A percentile compares a stretch with the other conserved stretches of the same genome.
phyloP scores from a whole-genome alignment of 805 yeast species.

The Myxozyma lipomycoides region DNA sequence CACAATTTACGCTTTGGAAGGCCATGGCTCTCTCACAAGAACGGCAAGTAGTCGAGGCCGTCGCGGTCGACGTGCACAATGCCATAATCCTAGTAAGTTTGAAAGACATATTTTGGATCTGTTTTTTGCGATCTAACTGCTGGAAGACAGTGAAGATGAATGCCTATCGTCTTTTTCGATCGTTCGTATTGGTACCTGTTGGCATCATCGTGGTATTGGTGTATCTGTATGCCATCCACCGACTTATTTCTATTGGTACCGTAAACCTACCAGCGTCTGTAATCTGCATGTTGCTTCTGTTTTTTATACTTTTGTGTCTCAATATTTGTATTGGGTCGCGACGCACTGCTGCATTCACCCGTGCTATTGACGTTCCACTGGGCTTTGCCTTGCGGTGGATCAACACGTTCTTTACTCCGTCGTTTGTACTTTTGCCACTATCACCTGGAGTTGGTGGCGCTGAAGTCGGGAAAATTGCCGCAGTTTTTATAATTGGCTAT shows the following conservation, averaged over 20 bases:
- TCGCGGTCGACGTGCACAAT: neutral
- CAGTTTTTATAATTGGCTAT: conserved; percentile 66
- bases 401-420: conserved; percentile 72
- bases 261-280: conserved; percentile 68
- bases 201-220: conserved; percentile 47
- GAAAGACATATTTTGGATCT: neutral
- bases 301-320: conserved; percentile 44
- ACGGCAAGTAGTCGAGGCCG: neutral
- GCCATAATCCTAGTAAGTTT: neutral
- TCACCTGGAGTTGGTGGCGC: conserved; percentile 60
- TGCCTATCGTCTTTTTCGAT: conserved; percentile 36
- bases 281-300: conserved; percentile 60
- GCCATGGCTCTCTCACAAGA: neutral
- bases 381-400: conserved; percentile 74
- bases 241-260: conserved; percentile 44
- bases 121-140: neutral
- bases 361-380: conserved; percentile 50
- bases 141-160: conserved; percentile 8
- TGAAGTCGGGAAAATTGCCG: conserved; percentile 71
- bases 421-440: conserved; percentile 67
- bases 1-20: too few species aligned
- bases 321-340: conserved; percentile 42
- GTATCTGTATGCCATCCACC: conserved; percentile 53
- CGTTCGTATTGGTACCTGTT: conserved; percentile 47
- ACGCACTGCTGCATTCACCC: conserved; percentile 17